Evolutionary conservation across 768 basidiomycete genomes (phyloP), one percentile per base, ranked within the genome.

Genomic region (Nidularia sp.): DNA sequence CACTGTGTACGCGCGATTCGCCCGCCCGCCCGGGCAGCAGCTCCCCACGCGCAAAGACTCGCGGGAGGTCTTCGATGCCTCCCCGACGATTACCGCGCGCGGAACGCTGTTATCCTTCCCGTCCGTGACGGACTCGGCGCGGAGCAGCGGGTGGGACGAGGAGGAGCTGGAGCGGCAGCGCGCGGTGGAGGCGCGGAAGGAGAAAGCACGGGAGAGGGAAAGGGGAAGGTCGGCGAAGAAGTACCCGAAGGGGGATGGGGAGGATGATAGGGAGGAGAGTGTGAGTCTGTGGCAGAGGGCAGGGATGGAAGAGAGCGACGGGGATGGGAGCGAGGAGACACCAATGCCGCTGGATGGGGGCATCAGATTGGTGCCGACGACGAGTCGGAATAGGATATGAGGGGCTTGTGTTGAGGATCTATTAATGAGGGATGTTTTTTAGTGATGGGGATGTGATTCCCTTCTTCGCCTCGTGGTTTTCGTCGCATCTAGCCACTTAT

Each of bases 201-300:
- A 60, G 47, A 63, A 57, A 59, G 55, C 52, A 39, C 62, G 57
- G 45, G 64, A 59, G 25, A 59, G 63, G 41, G 64, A 64, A 18
- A 66, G 71, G 29, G 66, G 70, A 31, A 66, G 74, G 54, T 67
- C 71, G 31, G 66, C 68, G 46, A 71, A 74, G 62, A 70, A 68
- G 42, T 82, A 84, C 53, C 78, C 79, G 3, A 73, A 70, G 49
- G 76, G 73, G n/a, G 65, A 59, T 25, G 75, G 72, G 0, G 73
- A 75, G 2, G 80, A 83, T 58, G 86, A 88, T 49, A 62, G 64
- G 47, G 86, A 86, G 51, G 86, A 88, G 67, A 82, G 80, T 50
- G 63, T 78, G 48, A 76, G 82, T 47, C 58, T 88, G 50, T 83
- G 78, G 79, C 64, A 66, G 31, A 65, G 61, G 36, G 52, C 51